Evolutionary conservation across 1,284 basidiomycete genomes (phyloP).

Genomic region (Erythrobasidium hasegawianum): DNA sequence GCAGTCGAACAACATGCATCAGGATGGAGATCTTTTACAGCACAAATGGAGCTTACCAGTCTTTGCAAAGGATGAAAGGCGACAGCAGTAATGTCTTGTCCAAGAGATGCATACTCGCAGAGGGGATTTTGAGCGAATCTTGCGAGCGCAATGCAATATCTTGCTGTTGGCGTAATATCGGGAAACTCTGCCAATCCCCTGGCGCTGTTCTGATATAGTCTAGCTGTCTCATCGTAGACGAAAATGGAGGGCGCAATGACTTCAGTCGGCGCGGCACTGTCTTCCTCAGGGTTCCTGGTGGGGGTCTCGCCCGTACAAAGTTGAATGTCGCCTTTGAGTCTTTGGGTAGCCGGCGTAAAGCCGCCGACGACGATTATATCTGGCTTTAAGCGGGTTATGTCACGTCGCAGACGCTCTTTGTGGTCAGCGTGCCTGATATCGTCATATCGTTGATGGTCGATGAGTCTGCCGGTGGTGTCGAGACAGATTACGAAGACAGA

Average conservation of each 20-base stretch:
- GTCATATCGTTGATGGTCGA: constrained; percentile 60
- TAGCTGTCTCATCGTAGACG: constrained; percentile 84
- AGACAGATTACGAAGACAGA: constrained; percentile 79
- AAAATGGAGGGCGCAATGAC: constrained; percentile 60
- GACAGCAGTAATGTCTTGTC: constrained; percentile 71
- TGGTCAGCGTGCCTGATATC: constrained; percentile 12
- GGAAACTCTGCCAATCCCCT: constrained; percentile 83
- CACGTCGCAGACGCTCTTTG: background rate
- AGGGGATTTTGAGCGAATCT: constrained; percentile 91
- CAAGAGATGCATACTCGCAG: constrained; percentile 86
- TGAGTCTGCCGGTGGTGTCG: constrained; percentile 80
- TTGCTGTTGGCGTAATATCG: constrained; percentile 71
- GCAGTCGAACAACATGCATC: background rate
- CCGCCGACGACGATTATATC: constrained; percentile 88
- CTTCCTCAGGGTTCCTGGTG: constrained; percentile 29
- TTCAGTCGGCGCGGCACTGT: background rate
- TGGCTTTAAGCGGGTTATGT: constrained; percentile 60
- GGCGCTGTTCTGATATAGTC: constrained; percentile 86
- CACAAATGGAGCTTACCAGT: constrained; percentile 55
- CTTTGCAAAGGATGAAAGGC: constrained; percentile 76
- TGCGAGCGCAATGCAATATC: constrained; percentile 91
- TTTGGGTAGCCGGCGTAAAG: constrained; percentile 45
- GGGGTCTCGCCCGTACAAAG: constrained; percentile 36
- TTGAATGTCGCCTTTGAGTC: constrained; percentile 33
- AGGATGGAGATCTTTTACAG: constrained; percentile 43